phyloP scores from a whole-genome alignment of 106 monocot genomes.

The Gastrodia elata region DNA sequence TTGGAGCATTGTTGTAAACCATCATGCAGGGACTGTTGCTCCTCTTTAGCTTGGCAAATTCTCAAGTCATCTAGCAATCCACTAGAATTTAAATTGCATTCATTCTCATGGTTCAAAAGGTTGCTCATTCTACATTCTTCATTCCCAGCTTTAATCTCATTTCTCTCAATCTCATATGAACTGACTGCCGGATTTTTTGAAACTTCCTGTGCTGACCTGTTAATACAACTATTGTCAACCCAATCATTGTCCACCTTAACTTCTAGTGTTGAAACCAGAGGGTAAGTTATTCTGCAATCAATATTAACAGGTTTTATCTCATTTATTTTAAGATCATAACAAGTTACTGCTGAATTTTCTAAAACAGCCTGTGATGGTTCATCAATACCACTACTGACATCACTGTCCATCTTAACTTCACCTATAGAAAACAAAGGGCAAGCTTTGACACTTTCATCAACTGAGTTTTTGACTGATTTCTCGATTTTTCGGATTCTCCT shows the following conservation, averaged over 20 bases:
- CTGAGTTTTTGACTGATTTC: neutral
- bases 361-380: neutral
- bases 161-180: neutral
- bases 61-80: neutral
- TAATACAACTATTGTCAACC: conserved; percentile 11
- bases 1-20: conserved; percentile 33
- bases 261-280: conserved; percentile 1
- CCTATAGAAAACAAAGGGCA: neutral
- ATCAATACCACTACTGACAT: too few relatives aligned
- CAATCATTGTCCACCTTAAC: neutral
- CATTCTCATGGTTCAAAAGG: neutral
- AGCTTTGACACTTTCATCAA: neutral
- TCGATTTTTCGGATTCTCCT: conserved; percentile 1
- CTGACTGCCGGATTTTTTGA: conserved; percentile 11
- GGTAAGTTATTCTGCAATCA: too few relatives aligned
- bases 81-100: conserved; percentile 6
- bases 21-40: conserved; percentile 19
- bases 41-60: conserved; percentile 9
- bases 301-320: too few relatives aligned
- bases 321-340: too few relatives aligned
- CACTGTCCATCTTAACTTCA: neutral
- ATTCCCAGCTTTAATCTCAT: neutral
- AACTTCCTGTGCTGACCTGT: conserved; percentile 9
- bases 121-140: neutral
- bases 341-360: too few relatives aligned